Evolutionary conservation across 495 filamentous ascomycete species (phyloP), one percentile per base, ranked within the genome.

Genomic region (Cryomyces antarcticus): DNA sequence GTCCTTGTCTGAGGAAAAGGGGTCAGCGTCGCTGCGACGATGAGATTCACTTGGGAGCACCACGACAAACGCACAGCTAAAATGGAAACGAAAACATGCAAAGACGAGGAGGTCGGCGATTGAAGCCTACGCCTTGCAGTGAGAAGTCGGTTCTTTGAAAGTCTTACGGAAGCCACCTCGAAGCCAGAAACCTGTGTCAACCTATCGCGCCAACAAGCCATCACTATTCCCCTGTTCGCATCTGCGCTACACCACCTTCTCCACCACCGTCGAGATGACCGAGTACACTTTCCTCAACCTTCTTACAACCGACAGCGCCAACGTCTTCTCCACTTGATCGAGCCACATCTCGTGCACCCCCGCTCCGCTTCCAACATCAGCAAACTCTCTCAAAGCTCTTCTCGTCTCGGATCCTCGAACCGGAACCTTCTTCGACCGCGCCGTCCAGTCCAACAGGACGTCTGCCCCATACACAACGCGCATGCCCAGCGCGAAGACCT

Each of bases 401-500:
- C 43, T 30, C 2, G 58, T 13, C 27, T 36, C 33, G 7, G 41
- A 51, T 3, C 49, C 44, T 30, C 24, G 34, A 28, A 52, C 46
- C 7, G 37, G 7, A 10, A 48, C 12, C 12, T 45, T 45, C 30
- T 28, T 35, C 9, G 42, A 42, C 28, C 27, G n/a, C 30, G 17
- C 36, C 12, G 30, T 28, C 52, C 56, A 44, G 42, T 44, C 7
- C 52, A 62, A 36, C 47, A 62, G 34, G 33, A 51, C 57, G 7
- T 60, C 58, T 4, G 71, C 71, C 11, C 57, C 58, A 17, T 73
- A 52, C 37, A 75, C 47, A 17, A 86, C 49, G 9, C 77, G 62
- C 38, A 77, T 65, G 27, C 73, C 78, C 33, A 85, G 58, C 0
- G 72, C 67, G 53, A 83, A 89, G 2, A 75, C 69, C 46, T 81